Evolutionary conservation across 108 stramenopile genomes (phyloP), one percentile per base, ranked within the genome.

Genomic region (Pseudonitzschia delicatissima): DNA sequence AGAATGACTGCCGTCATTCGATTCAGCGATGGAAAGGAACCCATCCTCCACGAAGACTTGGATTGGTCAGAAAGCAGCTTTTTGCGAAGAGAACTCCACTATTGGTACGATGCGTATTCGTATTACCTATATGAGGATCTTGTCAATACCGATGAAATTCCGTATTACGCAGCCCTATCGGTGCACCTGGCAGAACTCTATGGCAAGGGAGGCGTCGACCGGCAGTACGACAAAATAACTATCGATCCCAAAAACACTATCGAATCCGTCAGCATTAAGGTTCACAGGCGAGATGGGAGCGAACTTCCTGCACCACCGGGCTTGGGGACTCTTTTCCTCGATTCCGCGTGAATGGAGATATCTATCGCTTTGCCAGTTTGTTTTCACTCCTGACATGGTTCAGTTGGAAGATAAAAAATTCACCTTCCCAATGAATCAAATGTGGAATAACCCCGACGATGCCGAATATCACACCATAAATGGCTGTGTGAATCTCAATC

Each of bases 271-370:
- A 61, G 60, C n/a, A 40, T 61, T 42, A 6, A 15, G 27, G 34
- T 42, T n/a, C 60, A 61, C 32, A 61, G 4, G 8, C 23, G 26
- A 26, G n/a, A n/a, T 13, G 60, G 60, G 18, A 61, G 39, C 29
- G n/a, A 57, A 18, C 2, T 2, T 32, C 55, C 55, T 5, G 21
- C 47, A 21, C 23, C 47, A 21, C 47, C 47, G 20, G 47, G 23
- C 6, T 4, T 61, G 11, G 37, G 39, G 37, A 9, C n/a, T 17
- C 5, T 61, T 37, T 37, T 35, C 37, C n/a, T 15, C 60, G 20
- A 42, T 61, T 32, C 60, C 60, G 37, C 60, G 60, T 17, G 37
- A 40, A 40, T 61, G 60, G 60, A 28, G n/a, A 0, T 61, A 61
- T 2, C 2, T 2, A 40, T 61, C 60, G 21, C 9, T 39, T 20